Evolutionary conservation across 2,329 filamentous ascomycete genomes (phyloP).

Genomic region (Clonostachys rosea): DNA sequence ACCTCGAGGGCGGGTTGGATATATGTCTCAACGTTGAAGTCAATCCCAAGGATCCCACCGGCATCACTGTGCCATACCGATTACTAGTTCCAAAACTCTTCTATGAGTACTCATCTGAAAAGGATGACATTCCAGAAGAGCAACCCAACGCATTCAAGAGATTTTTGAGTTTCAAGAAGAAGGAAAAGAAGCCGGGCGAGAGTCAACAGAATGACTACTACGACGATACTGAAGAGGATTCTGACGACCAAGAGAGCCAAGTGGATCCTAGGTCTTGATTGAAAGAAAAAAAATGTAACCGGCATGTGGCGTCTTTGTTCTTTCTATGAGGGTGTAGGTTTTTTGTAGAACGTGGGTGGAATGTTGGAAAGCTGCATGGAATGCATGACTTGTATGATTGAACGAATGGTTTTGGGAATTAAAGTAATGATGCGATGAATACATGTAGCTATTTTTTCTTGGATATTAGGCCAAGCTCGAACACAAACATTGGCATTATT

Average conservation of each 20-base stretch:
- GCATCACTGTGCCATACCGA: slow-evolving; percentile 83
- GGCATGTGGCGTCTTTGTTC: no score
- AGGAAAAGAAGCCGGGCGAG: slow-evolving; percentile 7
- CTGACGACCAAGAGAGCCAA: background rate
- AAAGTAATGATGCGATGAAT: no score
- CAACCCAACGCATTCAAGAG: slow-evolving; percentile 34
- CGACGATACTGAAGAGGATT: background rate
- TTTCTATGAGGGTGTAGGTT: no score
- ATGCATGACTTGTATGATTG: no score
- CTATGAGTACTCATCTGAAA: slow-evolving; percentile 46
- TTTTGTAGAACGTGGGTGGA: no score
- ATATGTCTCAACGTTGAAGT: slow-evolving; percentile 88
- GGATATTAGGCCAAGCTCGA: no score
- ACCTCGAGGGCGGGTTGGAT: slow-evolving; percentile 80
- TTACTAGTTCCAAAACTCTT: slow-evolving; percentile 77
- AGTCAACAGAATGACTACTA: background rate
- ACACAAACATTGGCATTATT: no score
- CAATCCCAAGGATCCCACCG: slow-evolving; percentile 77
- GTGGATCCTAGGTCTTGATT: no score
- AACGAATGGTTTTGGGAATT: no score
- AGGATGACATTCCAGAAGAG: slow-evolving; percentile 21
- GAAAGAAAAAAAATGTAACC: no score
- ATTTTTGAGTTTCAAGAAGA: slow-evolving; percentile 37
- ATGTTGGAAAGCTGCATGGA: no score
- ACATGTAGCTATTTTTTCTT: no score